These are phyloP conservation scores for Lentinula novae-zelandiae DNA, from an alignment of 1,284 basidiomycete species.

Conservation along the genomic window DNA sequence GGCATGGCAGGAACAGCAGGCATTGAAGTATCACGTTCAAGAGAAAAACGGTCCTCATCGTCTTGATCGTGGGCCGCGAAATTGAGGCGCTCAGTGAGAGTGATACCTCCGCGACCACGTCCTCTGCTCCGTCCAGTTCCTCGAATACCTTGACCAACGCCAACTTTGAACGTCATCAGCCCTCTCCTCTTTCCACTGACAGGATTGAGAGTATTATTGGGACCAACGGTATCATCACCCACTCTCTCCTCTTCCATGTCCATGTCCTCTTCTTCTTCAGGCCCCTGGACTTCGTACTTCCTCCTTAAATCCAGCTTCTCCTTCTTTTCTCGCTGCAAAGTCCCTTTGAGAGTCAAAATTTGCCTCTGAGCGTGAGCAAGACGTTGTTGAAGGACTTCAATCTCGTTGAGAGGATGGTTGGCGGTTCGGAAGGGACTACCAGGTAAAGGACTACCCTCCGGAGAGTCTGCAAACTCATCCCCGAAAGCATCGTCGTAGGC, in stretches of 20 bases:
- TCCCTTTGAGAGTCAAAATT: conserved; percentile 75
- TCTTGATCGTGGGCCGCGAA: conserved; percentile 56
- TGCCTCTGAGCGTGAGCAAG: conserved; percentile 81
- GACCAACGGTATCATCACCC: conserved; percentile 30
- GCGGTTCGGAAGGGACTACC: conserved; percentile 48
- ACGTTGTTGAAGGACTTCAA: conserved; percentile 73
- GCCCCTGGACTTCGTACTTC: conserved; percentile 41
- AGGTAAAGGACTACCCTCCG: conserved; percentile 61
- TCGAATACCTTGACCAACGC: conserved; percentile 29
- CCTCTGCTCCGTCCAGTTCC: conserved; percentile 42
- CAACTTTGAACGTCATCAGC: conserved; percentile 37
- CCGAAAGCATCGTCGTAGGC: conserved; percentile 31
- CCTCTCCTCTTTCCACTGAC: conserved; percentile 23
- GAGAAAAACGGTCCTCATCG: conserved; percentile 37
- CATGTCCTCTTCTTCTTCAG: conserved; percentile 38
- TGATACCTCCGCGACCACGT: conserved; percentile 37
- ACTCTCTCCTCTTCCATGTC: conserved; percentile 40
- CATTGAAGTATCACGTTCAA: conserved; percentile 33
- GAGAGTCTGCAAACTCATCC: conserved; percentile 53
- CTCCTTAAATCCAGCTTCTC: conserved; percentile 61
- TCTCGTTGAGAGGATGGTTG: conserved; percentile 73
- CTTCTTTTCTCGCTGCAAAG: conserved; percentile 78
- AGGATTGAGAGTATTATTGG: conserved; percentile 17
- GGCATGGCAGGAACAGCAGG: conserved; percentile 51
- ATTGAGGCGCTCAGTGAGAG: conserved; percentile 61